phyloP scores from a whole-genome alignment of 139 green algal genomes.

The Chlorella sp. region DNA sequence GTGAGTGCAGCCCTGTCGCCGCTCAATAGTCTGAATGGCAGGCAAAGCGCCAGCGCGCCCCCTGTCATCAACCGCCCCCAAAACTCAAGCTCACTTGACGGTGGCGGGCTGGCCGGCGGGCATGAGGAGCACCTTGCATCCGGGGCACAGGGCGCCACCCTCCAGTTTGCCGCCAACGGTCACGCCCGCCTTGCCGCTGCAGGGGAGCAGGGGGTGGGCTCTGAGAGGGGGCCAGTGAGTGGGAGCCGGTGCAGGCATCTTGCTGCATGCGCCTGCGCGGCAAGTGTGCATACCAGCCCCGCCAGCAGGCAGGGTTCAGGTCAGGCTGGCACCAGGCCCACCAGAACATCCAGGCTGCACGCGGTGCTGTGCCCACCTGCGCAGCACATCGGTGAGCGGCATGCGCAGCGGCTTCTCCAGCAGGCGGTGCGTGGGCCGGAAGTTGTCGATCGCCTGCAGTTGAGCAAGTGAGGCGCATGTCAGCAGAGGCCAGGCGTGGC shows the following conservation, averaged over 20 bases:
- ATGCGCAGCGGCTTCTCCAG: constrained; percentile 74
- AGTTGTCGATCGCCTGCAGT: constrained; percentile 85
- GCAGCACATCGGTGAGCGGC: constrained; percentile 73
- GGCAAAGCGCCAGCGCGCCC: background rate
- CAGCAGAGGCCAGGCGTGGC: no score
- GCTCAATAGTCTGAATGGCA: background rate
- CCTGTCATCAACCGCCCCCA: constrained; percentile 17
- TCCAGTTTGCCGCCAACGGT: constrained; percentile 89
- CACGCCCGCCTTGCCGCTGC: constrained; percentile 48
- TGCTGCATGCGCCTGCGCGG: no score
- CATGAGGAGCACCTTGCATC: constrained; percentile 77
- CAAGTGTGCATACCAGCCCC: no score
- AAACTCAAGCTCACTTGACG: constrained; percentile 65
- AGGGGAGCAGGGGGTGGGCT: no score
- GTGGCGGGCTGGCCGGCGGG: constrained; percentile 59
- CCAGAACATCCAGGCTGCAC: no score
- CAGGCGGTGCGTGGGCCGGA: constrained; percentile 53
- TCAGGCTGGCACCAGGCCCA: no score
- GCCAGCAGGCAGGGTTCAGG: no score
- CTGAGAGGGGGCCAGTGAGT: no score
- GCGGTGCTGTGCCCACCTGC: no score
- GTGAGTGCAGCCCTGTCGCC: no score
- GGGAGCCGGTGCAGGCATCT: no score
- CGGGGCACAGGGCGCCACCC: constrained; percentile 66
- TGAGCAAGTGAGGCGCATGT: no score